These are phyloP conservation scores for Sporisorium sorghi DNA, from an alignment of 1,284 basidiomycete genomes.

Conservation along the genomic window DNA sequence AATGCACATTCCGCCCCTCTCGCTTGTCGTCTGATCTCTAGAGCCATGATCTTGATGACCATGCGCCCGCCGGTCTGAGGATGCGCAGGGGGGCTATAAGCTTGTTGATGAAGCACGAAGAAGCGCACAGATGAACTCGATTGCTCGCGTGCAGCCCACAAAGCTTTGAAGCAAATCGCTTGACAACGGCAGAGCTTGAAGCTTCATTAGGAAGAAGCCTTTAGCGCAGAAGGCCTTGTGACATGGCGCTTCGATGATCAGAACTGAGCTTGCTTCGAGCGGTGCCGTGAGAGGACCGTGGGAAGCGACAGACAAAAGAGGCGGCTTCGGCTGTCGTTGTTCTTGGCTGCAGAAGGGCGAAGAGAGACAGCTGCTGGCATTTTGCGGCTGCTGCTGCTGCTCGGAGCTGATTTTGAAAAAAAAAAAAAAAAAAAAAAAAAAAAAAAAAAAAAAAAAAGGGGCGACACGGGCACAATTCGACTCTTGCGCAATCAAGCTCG, in stretches of 20 bases:
- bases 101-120: background rate
- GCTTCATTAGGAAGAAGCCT: background rate
- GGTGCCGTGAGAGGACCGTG: background rate
- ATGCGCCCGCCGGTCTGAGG: conserved; percentile 1
- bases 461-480: conserved; percentile 5
- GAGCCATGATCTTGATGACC: background rate
- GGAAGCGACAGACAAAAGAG: background rate
- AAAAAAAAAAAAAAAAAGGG: no score
- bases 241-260: no score
- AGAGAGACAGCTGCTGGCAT: conserved; percentile 12
- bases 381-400: background rate
- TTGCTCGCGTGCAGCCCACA: background rate
- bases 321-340: background rate
- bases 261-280: no score
- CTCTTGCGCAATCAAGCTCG: background rate
- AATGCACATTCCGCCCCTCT: conserved; percentile 5
- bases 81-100: background rate
- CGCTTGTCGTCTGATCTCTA: background rate
- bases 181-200: background rate
- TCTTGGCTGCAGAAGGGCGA: conserved; percentile 6
- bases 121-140: background rate
- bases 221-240: background rate
- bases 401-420: background rate
- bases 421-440: no score
- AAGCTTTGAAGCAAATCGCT: background rate